These are phyloP conservation scores for Gossypium sturtianum DNA, from an alignment of 345 rosid genomes.

Conservation along the genomic window DNA sequence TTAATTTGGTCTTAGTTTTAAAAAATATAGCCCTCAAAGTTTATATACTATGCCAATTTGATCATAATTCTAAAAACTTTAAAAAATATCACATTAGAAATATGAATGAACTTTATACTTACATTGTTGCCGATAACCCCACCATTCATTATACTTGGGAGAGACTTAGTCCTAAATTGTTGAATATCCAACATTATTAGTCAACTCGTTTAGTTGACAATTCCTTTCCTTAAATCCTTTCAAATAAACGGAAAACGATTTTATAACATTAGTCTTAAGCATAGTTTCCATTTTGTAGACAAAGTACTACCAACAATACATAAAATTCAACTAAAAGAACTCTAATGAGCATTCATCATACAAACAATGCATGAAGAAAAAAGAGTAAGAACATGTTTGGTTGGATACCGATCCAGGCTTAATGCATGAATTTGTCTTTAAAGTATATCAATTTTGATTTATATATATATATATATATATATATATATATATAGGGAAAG, in stretches of 20 bases:
- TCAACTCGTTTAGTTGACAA: background rate
- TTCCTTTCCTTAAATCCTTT: background rate
- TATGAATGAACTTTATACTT: no score
- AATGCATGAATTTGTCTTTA: no score
- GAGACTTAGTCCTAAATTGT: background rate
- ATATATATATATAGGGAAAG: no score
- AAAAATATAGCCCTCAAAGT: no score
- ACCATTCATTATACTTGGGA: no score
- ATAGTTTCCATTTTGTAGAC: background rate
- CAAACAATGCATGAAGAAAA: background rate
- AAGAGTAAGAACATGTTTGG: background rate
- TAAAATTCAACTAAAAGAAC: background rate
- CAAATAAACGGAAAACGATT: background rate
- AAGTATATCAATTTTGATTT: no score
- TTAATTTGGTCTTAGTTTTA: no score
- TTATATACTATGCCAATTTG: no score
- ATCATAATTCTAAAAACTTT: no score
- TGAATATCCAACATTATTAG: background rate
- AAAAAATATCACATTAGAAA: no score
- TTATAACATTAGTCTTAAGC: background rate
- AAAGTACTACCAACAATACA: background rate
- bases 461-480: no score
- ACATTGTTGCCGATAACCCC: no score
- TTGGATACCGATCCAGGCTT: conserved; percentile 14
- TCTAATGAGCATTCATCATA: background rate